Conservation (phyloP, 805 yeast species). For the Saccharomyces eubayanus region DNA sequence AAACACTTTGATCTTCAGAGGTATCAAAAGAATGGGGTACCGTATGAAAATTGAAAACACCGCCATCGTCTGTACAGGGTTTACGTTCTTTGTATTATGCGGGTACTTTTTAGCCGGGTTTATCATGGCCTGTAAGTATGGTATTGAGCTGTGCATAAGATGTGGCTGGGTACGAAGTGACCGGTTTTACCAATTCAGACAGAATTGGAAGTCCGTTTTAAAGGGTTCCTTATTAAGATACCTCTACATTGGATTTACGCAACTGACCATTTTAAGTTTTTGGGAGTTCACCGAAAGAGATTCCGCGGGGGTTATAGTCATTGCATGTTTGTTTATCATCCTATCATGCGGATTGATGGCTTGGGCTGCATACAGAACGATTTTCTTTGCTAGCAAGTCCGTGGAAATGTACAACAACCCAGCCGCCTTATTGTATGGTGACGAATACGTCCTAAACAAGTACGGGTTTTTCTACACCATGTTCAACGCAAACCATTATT, state of each 20-base stretch:
- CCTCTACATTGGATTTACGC: conserved; percentile 78
- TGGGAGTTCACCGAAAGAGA: conserved; percentile 82
- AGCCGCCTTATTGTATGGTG: conserved; percentile 80
- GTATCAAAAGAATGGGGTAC: conserved; percentile 77
- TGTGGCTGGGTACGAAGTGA: conserved; percentile 42
- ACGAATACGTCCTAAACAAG: conserved; percentile 58
- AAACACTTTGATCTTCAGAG: conserved; percentile 65
- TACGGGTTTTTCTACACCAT: conserved; percentile 87
- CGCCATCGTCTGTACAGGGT: conserved; percentile 75
- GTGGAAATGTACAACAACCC: conserved; percentile 59
- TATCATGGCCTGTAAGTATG: conserved; percentile 47
- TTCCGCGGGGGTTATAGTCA: conserved; percentile 80
- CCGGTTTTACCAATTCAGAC: conserved; percentile 42
- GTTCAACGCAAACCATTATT: conserved; percentile 73
- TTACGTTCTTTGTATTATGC: conserved; percentile 71
- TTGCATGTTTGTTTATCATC: conserved; percentile 64
- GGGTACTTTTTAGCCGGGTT: conserved; percentile 66
- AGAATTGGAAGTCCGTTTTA: conserved; percentile 49
- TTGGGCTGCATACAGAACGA: conserved; percentile 62
- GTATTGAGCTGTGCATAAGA: conserved; percentile 40
- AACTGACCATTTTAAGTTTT: conserved; percentile 63
- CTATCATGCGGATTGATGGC: conserved; percentile 51
- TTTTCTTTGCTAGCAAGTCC: conserved; percentile 54
- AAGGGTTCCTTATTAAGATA: conserved; percentile 77
- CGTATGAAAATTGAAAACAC: conserved; percentile 73